Percentiles rank a stretch among this genome's conserved stretches.
phyloP scores from a whole-genome alignment of 1,139 yeast species.

The Taphrina confusa region DNA sequence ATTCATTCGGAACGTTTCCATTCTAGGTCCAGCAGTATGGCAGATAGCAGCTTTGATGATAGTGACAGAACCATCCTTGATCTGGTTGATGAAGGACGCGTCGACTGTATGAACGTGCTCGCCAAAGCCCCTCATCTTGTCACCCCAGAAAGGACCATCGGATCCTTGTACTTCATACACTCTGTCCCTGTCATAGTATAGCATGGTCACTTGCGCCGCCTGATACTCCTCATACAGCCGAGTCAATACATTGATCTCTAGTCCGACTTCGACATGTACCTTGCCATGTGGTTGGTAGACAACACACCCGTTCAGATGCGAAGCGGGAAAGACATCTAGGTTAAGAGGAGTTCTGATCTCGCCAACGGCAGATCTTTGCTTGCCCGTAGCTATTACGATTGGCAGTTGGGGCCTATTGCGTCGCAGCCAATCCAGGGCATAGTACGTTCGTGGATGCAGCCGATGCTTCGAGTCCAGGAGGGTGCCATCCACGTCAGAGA shows the following conservation, averaged over 20 bases:
- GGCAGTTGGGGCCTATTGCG: slow-evolving; percentile 33
- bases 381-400: slow-evolving; percentile 37
- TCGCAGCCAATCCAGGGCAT: slow-evolving; percentile 36
- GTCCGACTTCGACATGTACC: slow-evolving; percentile 32
- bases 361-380: slow-evolving; percentile 35
- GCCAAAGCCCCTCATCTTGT: slow-evolving; percentile 24
- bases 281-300: slow-evolving; percentile 32
- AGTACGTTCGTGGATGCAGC: slow-evolving; percentile 35
- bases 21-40: slow-evolving; percentile 18
- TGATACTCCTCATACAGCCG: slow-evolving; percentile 23
- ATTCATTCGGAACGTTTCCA: slow-evolving; percentile 16
- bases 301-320: slow-evolving; percentile 36
- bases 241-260: slow-evolving; percentile 24
- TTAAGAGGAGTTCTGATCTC: slow-evolving; percentile 34
- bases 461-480: slow-evolving; percentile 35
- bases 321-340: slow-evolving; percentile 36
- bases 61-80: slow-evolving; percentile 29
- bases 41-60: slow-evolving; percentile 36
- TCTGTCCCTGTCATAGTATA: slow-evolving; percentile 32
- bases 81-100: slow-evolving; percentile 19
- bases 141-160: slow-evolving; percentile 32
- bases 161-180: slow-evolving; percentile 34
- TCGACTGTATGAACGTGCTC: slow-evolving; percentile 21
- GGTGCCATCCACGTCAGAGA: slow-evolving; percentile 37
- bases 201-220: slow-evolving; percentile 31